Evolutionary conservation across 2,329 filamentous ascomycete species (phyloP), one percentile per base, ranked within the genome.

Genomic region (Pyrenochaeta sp.): DNA sequence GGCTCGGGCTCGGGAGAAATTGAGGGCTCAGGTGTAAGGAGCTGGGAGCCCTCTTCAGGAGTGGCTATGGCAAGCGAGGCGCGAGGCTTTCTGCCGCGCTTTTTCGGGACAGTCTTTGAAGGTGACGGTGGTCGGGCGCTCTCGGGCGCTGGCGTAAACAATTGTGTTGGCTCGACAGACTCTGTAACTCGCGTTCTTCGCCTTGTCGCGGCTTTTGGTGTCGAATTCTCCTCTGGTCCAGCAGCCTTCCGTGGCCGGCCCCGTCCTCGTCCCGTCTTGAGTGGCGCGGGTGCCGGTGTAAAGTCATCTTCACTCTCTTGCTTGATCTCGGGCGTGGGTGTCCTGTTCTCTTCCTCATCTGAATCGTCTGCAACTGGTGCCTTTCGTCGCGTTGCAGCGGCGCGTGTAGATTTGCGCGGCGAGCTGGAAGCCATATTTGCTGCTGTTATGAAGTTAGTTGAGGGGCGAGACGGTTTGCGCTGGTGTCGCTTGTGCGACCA

Each of bases 271-370:
- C 81, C 85, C 41, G 79, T 81, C 54, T 83, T 83, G 49, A 84
- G 80, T 1, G 89, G 84, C 42, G 89, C 89, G 1, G 89, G 84
- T 41, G 89, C 90, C 2, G 92, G 92, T 39, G 89, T 90, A 68
- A 92, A 95, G 44, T 96, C 91, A 44, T 93, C 89, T 60, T 90
- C 90, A 23, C 89, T 82, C 14, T 85, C 81, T 30, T 86, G 80
- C 54, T 85, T 82, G 67, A 85, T 81, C 33, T 67, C 59, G 14
- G 64, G 62, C 58, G 83, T 80, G 65, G 85, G 80, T 33, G 82
- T 77, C 49, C 86, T 81, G 60, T 90, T 86, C 51, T 92, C 90
- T 53, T 96, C 91, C 36, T 94, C 91, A 20, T 86, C 84, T 17
- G 85, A 82, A 7, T 88, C 92, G 61, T 96, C 92, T 54, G 93